These are phyloP conservation scores for Mortierella sp. DNA, from an alignment of 371 early-diverging fungal species.

Conservation along the genomic window DNA sequence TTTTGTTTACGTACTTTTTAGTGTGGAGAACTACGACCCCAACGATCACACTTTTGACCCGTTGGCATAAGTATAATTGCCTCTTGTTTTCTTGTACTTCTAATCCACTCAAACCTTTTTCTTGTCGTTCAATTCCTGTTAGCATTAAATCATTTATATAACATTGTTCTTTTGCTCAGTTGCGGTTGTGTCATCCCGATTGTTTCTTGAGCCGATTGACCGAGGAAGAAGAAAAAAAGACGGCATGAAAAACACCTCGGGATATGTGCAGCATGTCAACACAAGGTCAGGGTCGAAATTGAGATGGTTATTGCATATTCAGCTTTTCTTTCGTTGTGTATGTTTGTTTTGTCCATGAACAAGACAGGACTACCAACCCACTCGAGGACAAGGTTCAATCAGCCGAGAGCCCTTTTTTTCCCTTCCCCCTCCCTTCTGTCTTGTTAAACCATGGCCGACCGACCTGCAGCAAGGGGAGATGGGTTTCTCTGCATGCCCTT, in stretches of 20 bases:
- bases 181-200: neutral
- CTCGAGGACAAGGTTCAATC: neutral
- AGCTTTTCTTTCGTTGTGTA: neutral
- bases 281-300: neutral
- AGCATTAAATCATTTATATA: neutral
- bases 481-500: too few relatives aligned
- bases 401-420: conserved; percentile 1
- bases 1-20: neutral
- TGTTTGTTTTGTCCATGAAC: neutral
- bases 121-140: neutral
- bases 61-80: neutral
- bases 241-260: too few relatives aligned
- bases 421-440: neutral
- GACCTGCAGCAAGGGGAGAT: too few relatives aligned
- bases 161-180: neutral
- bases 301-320: neutral
- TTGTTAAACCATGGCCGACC: neutral
- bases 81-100: neutral
- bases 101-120: neutral
- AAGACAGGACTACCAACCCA: neutral
- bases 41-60: conserved; percentile 64
- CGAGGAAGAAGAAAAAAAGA: neutral
- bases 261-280: neutral
- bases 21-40: conserved; percentile 76
- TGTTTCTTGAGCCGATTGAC: neutral